These are phyloP conservation scores for Leishmania martiniquensis DNA, from an alignment of 208 protist genomes.

Conservation along the genomic window DNA sequence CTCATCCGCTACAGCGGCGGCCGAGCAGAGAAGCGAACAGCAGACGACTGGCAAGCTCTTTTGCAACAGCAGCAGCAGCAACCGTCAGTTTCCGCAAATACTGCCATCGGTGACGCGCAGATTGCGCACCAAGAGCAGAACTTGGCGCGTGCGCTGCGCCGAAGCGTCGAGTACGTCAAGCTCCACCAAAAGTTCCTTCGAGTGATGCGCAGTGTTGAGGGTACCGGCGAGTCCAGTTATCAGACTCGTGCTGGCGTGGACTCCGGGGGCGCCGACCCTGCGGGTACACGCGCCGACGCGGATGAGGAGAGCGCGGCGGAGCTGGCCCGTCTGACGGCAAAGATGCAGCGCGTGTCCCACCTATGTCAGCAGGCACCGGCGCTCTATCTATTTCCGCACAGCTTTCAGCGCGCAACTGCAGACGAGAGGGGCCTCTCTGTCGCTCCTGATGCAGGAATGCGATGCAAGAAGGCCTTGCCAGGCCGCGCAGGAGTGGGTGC, in stretches of 20 bases:
- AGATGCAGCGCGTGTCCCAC: constrained; percentile 11
- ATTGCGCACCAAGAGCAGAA: not conserved
- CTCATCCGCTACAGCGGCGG: constrained; percentile 74
- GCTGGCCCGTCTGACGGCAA: constrained; percentile 6
- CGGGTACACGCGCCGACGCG: not conserved
- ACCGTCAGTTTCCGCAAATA: not conserved
- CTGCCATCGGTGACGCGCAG: not conserved
- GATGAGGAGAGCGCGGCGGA: not conserved
- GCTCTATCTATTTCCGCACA: constrained; percentile 39
- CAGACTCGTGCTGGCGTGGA: too few species aligned
- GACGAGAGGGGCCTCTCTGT: not conserved
- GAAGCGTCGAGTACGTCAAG: constrained; percentile 28
- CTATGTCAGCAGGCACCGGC: constrained; percentile 28
- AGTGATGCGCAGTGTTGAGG: not conserved
- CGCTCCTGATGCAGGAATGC: not conserved
- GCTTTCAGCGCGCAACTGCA: constrained; percentile 25
- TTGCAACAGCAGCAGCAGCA: constrained; percentile 23
- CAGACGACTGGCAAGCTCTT: constrained; percentile 42
- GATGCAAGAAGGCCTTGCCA: not conserved
- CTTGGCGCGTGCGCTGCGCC: constrained; percentile 10
- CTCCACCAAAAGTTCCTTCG: constrained; percentile 17
- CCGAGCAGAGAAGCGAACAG: constrained; percentile 49
- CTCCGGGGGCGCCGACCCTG: not conserved
- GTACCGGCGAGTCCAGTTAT: not conserved
- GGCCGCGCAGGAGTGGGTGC: not conserved